Conservation (phyloP, 306 rosid genomes). For the Begonia masoniana region DNA sequence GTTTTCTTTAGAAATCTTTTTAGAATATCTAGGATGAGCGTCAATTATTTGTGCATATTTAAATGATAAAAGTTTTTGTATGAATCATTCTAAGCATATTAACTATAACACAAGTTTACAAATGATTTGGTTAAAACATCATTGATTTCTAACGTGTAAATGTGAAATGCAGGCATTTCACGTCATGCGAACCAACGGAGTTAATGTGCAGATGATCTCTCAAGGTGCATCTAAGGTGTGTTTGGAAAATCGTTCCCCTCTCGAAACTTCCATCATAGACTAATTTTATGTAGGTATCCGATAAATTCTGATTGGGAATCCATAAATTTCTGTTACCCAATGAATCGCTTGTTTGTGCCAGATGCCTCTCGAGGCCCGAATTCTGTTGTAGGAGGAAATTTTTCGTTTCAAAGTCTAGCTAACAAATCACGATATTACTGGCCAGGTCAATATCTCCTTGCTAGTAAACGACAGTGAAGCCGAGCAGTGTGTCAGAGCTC, state of each 20-base stretch:
- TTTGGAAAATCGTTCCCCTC: neutral
- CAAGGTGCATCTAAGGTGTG: constrained; percentile 95
- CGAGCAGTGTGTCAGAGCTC: constrained; percentile 73
- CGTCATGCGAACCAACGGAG: constrained; percentile 67
- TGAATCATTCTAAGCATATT: too few relatives aligned
- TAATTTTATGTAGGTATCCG: too few relatives aligned
- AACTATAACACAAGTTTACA: too few relatives aligned
- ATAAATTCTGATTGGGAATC: too few relatives aligned
- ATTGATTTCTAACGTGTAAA: neutral
- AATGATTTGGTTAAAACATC: neutral
- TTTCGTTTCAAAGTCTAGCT: neutral
- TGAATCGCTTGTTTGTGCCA: too few relatives aligned
- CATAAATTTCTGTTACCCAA: too few relatives aligned
- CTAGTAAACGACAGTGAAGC: constrained; percentile 78
- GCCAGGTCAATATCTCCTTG: constrained; percentile 84
- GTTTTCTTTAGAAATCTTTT: constrained; percentile 3
- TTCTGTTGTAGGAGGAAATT: neutral
- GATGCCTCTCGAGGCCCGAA: too few relatives aligned
- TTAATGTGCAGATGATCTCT: constrained; percentile 97
- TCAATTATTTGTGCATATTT: neutral
- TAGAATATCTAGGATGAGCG: neutral
- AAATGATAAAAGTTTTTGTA: too few relatives aligned
- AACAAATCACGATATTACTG: constrained; percentile 10
- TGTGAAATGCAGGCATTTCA: constrained; percentile 51
- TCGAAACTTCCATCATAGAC: too few relatives aligned